These are phyloP conservation scores for Xylariaceae sp. DNA, from an alignment of 2,329 filamentous ascomycete species.

Conservation along the genomic window DNA sequence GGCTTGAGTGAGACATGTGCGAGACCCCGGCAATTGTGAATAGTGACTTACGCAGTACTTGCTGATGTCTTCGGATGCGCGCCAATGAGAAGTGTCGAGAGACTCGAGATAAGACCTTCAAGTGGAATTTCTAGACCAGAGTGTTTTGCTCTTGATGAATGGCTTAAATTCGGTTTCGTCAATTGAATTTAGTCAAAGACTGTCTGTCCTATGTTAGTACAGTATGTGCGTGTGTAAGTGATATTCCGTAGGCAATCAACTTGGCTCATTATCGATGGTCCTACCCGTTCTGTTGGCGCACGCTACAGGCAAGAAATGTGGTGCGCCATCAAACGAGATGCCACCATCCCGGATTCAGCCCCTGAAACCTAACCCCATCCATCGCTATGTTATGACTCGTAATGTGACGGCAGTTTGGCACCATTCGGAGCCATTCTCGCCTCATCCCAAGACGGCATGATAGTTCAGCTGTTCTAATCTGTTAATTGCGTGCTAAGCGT, in stretches of 20 bases:
- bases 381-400: conserved; percentile 31
- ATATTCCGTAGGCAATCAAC: conserved; percentile 1
- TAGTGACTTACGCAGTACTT: too few species aligned
- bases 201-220: not conserved
- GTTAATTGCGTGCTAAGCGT: not conserved
- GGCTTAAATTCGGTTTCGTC: too few species aligned
- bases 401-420: conserved; percentile 22
- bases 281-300: conserved; percentile 5
- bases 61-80: not conserved
- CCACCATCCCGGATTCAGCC: conserved; percentile 14
- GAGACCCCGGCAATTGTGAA: not conserved
- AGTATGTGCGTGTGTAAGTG: not conserved
- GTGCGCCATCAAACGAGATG: conserved; percentile 20
- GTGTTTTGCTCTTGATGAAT: too few species aligned
- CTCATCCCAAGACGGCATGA: conserved; percentile 14
- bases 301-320: conserved; percentile 14
- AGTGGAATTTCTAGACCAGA: not conserved
- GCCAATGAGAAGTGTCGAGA: not conserved
- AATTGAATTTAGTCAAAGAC: too few species aligned
- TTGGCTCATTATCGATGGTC: conserved; percentile 5
- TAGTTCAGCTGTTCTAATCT: conserved; percentile 7
- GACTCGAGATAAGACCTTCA: not conserved
- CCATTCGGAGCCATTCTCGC: conserved; percentile 26
- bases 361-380: conserved; percentile 26
- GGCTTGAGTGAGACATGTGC: conserved; percentile 11